Base-by-base conservation (phyloP, 306 rosid species). In the Lablab purpureus region DNA sequence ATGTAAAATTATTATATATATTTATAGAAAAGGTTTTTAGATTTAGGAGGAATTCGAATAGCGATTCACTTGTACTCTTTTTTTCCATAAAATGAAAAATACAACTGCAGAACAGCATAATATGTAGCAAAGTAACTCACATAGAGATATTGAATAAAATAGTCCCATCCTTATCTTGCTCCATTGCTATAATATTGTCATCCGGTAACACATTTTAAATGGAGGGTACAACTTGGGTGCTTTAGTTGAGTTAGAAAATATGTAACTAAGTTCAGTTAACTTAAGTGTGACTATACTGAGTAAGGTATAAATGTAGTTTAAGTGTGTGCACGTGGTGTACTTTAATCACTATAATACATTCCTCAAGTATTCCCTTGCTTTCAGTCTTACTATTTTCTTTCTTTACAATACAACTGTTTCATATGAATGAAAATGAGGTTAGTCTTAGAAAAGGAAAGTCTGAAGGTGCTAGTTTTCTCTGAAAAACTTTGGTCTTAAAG, bases 41-140 rank as follows among this genome's bases (percentile, higher is more conserved):
- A 65, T 50, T 49, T 19, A 64, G 4, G 14, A 18, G 37, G 41
- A 21, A 22, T 15, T 25, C 19, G 30, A 78, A 55, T 78, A 28
- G 30, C 60, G 36, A 6, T 56, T 69, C 13, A 25, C 76, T 68
- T 68, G 58, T 67, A 22, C 62, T 75, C 36, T 69, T 41, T 19
- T 10, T n/a, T 77, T 65, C 68, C 52, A 54, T 52, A 67, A 37
- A 78, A 78, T 77, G 68, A 68, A 55, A 67, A 54, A 67, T 40
- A 67, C 75, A 67, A 37, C 14, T 5, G 23, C 74, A 52, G 14
- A 28, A 51, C 19, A 32, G 34, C 13, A 45, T 5, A 32, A 50
- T 71, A 50, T 50, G 36, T 22, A 43, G 54, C 55, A 43, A 12
- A 17, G 52, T 32, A 32, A 37, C 25, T 63, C 51, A 11, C 30